Evolutionary conservation across 2,329 filamentous ascomycete species (phyloP).

Genomic region (Botryosphaeria dothidea): DNA sequence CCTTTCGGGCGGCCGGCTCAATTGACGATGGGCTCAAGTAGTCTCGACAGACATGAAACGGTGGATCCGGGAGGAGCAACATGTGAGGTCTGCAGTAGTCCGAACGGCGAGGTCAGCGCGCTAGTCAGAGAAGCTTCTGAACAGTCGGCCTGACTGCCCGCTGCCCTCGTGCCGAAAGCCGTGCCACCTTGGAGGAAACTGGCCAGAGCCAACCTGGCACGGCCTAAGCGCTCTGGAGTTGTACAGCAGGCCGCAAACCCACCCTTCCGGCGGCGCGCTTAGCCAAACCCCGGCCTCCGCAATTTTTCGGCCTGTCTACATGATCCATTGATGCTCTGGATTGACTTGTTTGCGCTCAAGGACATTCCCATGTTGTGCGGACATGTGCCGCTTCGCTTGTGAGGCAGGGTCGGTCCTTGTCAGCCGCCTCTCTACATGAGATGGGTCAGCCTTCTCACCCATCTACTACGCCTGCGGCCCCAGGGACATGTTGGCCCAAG

Average conservation of each 20-base stretch:
- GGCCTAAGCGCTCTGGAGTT: constrained; percentile 8
- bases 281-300: background rate
- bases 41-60: background rate
- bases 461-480: background rate
- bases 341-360: background rate
- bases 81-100: background rate
- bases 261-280: background rate
- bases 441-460: background rate
- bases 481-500: background rate
- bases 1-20: background rate
- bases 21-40: background rate
- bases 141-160: background rate
- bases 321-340: background rate
- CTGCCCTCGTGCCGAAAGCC: background rate
- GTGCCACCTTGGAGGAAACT: background rate
- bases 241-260: background rate
- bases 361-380: background rate
- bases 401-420: background rate
- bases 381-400: background rate
- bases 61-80: background rate
- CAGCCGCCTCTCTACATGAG: background rate
- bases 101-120: background rate
- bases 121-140: background rate
- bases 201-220: background rate
- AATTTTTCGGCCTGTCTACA: background rate